Conservation (phyloP, 768 basidiomycete genomes). For the Pulveroboletus sp. region DNA sequence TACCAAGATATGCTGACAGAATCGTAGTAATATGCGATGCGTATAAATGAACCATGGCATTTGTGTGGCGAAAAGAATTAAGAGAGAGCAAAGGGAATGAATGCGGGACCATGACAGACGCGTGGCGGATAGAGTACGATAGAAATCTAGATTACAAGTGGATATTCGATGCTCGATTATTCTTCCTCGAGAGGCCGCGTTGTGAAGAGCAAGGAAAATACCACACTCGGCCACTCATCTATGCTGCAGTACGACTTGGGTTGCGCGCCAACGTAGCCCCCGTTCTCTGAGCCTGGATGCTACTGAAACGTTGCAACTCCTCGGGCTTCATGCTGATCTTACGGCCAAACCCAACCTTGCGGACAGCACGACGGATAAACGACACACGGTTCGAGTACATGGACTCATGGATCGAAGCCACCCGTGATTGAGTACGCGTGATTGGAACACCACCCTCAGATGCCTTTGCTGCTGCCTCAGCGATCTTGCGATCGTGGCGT, state of each 20-base stretch:
- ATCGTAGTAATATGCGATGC: slow-evolving; percentile 16
- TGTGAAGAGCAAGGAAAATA: slow-evolving; percentile 20
- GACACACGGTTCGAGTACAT: slow-evolving; percentile 93
- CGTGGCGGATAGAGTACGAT: slow-evolving; percentile 17
- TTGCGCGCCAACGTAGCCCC: slow-evolving; percentile 77
- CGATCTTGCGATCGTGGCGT: slow-evolving; percentile 46
- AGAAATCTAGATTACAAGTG: slow-evolving; percentile 34
- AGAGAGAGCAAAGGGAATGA: slow-evolving; percentile 11
- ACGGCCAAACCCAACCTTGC: slow-evolving; percentile 86
- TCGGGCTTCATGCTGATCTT: slow-evolving; percentile 80
- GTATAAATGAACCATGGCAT: slow-evolving; percentile 16
- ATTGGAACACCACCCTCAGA: slow-evolving; percentile 58
- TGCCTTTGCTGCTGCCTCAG: slow-evolving; percentile 36
- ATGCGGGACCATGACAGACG: slow-evolving; percentile 12
- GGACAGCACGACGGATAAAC: slow-evolving; percentile 86
- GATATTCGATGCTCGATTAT: slow-evolving; percentile 29
- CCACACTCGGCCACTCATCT: slow-evolving; percentile 24
- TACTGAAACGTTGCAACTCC: slow-evolving; percentile 83
- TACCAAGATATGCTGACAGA: slow-evolving; percentile 7
- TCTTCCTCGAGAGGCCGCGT: slow-evolving; percentile 8
- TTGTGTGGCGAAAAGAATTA: slow-evolving; percentile 8
- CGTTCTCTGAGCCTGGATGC: slow-evolving; percentile 78
- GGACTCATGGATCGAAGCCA: slow-evolving; percentile 85
- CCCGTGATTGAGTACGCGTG: slow-evolving; percentile 85
- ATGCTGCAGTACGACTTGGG: slow-evolving; percentile 60